These are phyloP conservation scores for Termitomyces sp. DNA, from an alignment of 768 basidiomycete species.

Conservation along the genomic window DNA sequence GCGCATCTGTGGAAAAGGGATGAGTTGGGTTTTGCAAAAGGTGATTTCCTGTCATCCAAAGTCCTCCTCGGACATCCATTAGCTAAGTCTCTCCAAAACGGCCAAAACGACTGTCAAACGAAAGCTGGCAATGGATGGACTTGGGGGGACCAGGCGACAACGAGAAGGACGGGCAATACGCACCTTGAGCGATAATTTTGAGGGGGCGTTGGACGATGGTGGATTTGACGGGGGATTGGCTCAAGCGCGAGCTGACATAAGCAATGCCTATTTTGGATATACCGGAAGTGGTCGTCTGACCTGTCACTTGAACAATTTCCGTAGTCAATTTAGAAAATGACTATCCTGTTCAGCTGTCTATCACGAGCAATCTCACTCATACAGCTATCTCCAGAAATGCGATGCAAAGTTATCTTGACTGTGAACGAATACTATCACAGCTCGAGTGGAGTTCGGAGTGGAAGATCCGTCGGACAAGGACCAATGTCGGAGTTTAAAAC, in stretches of 20 bases:
- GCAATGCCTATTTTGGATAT: constrained; percentile 17
- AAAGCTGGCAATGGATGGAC: constrained; percentile 11
- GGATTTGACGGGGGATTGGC: constrained; percentile 20
- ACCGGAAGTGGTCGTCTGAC: not conserved
- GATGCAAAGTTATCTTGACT: not conserved
- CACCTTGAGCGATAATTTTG: constrained; percentile 43
- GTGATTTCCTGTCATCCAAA: constrained; percentile 33
- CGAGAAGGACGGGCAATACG: constrained; percentile 22
- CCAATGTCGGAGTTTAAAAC: constrained; percentile 32
- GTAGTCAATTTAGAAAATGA: not conserved
- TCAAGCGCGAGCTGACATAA: constrained; percentile 35
- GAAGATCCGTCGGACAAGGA: constrained; percentile 12
- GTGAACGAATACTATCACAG: not conserved
- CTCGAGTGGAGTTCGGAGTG: not conserved
- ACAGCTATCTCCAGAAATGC: not conserved
- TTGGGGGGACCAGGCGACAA: constrained; percentile 18
- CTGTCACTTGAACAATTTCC: not conserved
- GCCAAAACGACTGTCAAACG: constrained; percentile 24
- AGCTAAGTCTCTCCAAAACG: constrained; percentile 16
- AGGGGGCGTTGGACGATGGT: constrained; percentile 29
- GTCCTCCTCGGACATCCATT: constrained; percentile 19
- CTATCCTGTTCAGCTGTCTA: not conserved
- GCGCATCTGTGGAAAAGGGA: constrained; percentile 64
- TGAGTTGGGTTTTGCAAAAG: constrained; percentile 39
- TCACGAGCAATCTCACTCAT: not conserved